Conservation (phyloP, 1,139 yeast species). For the Kurtzmaniella natalensis region DNA sequence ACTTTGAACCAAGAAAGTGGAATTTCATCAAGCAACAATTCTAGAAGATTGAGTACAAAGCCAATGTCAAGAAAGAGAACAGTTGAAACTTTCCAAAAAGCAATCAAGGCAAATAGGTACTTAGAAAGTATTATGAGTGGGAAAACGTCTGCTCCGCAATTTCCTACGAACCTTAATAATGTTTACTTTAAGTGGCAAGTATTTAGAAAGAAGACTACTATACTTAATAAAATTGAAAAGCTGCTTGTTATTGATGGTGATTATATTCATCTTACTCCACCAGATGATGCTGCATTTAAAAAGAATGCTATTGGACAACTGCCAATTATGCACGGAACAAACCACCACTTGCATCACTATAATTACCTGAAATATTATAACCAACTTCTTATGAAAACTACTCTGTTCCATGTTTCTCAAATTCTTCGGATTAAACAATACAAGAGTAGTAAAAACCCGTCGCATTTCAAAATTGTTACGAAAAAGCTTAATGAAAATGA, state of each 20-base stretch:
- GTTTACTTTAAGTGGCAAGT: constrained; percentile 62
- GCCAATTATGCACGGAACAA: constrained; percentile 8
- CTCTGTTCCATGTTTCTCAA: constrained; percentile 83
- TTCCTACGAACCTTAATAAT: constrained; percentile 36
- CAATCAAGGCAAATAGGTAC: constrained; percentile 21
- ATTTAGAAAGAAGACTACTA: constrained; percentile 84
- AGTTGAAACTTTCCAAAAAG: constrained; percentile 4
- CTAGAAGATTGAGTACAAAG: not conserved
- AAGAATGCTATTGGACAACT: constrained; percentile 28
- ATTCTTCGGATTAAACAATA: constrained; percentile 74
- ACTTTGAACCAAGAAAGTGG: no score
- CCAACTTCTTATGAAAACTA: constrained; percentile 62
- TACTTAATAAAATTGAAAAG: constrained; percentile 76
- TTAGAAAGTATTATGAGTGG: constrained; percentile 36
- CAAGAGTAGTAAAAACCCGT: constrained; percentile 57
- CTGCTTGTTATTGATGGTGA: constrained; percentile 90
- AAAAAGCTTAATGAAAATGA: constrained; percentile 44
- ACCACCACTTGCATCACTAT: constrained; percentile 50
- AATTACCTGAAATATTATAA: constrained; percentile 40
- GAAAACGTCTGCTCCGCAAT: constrained; percentile 19
- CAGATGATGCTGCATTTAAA: constrained; percentile 51
- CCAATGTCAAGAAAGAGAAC: constrained; percentile 1
- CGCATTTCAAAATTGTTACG: constrained; percentile 80
- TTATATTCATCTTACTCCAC: constrained; percentile 83
- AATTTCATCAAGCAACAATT: not conserved